Conservation (phyloP, 179 eudicot genomes). For the Beta lomatogona region DNA sequence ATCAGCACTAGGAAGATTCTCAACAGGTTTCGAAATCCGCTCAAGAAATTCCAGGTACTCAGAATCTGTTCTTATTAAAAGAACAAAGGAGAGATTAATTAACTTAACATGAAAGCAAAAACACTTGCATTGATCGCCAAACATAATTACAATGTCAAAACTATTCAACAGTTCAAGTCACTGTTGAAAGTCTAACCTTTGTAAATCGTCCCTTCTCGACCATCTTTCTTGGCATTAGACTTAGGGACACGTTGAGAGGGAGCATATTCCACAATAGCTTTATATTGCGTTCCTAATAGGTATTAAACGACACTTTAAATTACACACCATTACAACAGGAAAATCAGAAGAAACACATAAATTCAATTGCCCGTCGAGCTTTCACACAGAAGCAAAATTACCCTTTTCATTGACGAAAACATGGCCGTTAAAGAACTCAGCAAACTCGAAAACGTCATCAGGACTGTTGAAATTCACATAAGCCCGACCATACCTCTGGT, state of each 20-base stretch:
- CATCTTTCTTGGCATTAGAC: conserved; percentile 77
- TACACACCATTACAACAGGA: not conserved
- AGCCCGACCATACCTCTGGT: conserved; percentile 71
- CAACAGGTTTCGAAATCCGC: conserved; percentile 72
- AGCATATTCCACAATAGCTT: conserved; percentile 82
- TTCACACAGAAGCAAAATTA: conserved; percentile 24
- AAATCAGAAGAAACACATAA: not conserved
- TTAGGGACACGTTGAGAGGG: conserved; percentile 93
- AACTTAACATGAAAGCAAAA: not conserved
- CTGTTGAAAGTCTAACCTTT: conserved; percentile 50
- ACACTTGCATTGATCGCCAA: not conserved
- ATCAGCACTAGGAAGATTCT: conserved; percentile 98
- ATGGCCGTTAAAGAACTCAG: conserved; percentile 88
- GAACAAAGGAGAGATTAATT: not conserved
- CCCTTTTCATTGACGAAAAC: conserved; percentile 97
- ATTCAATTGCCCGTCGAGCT: too few species aligned
- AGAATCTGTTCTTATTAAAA: conserved; percentile 52
- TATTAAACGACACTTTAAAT: not conserved
- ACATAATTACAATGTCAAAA: not conserved
- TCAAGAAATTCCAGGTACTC: conserved; percentile 89
- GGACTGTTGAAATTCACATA: conserved; percentile 71
- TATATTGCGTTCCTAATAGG: conserved; percentile 67
- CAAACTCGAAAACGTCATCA: conserved; percentile 86
- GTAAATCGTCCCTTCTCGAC: conserved; percentile 85
- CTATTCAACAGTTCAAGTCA: not conserved